Percentiles rank a stretch among this genome's conserved stretches.
phyloP scores from a whole-genome alignment of 805 yeast genomes.

The Cyberlindnera bimundalis region DNA sequence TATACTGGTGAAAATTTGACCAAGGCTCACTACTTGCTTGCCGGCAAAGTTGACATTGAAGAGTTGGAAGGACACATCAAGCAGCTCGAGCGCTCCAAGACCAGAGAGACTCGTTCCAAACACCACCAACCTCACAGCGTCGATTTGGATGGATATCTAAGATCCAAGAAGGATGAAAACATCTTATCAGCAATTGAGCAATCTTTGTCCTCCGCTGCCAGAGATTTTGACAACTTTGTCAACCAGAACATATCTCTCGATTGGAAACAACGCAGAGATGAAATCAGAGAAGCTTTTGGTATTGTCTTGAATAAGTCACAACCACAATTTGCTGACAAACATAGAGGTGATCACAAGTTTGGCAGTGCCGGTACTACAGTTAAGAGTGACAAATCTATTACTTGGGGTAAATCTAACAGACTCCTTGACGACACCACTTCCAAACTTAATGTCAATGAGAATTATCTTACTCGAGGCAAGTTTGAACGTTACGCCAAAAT shows the following conservation, averaged over 20 bases:
- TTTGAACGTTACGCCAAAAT: constrained; percentile 75
- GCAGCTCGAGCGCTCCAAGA: constrained; percentile 32
- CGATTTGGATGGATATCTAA: constrained; percentile 62
- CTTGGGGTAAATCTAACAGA: constrained; percentile 32
- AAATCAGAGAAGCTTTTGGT: constrained; percentile 71
- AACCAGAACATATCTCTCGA: constrained; percentile 71
- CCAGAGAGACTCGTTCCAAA: constrained; percentile 28
- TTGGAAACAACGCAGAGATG: constrained; percentile 78
- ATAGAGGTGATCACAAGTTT: constrained; percentile 12
- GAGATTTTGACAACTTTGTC: constrained; percentile 78
- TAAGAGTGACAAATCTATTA: constrained; percentile 2
- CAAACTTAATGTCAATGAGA: constrained; percentile 41
- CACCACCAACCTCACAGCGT: constrained; percentile 20
- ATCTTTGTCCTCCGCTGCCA: constrained; percentile 65
- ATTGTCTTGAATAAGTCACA: constrained; percentile 37
- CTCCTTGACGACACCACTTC: constrained; percentile 31
- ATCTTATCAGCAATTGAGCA: constrained; percentile 81
- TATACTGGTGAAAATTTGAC: constrained; percentile 42
- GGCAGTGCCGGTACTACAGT: constrained; percentile 6
- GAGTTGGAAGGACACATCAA: constrained; percentile 65
- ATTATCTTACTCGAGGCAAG: constrained; percentile 42
- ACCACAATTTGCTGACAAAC: constrained; percentile 11
- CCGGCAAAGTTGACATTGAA: constrained; percentile 86
- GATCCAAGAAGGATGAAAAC: constrained; percentile 74
- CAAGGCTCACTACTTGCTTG: constrained; percentile 82